phyloP scores from a whole-genome alignment of 2,329 filamentous ascomycete species.

The Alternaria arborescens region DNA sequence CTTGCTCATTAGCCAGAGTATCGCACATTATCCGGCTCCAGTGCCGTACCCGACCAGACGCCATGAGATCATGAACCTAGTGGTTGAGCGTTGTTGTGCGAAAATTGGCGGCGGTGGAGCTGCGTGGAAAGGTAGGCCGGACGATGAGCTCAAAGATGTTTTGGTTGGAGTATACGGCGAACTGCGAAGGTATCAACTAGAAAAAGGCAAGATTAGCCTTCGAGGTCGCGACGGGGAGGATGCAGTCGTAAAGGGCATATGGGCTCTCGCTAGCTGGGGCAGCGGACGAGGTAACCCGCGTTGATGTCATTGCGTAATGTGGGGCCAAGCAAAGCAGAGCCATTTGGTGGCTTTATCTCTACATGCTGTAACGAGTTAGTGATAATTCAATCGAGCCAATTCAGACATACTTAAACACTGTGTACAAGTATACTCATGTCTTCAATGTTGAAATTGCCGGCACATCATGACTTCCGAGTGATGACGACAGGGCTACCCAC shows the following conservation, averaged over 20 bases:
- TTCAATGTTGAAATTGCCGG: neutral
- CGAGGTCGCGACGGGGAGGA: conserved; percentile 39
- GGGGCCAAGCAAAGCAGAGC: neutral
- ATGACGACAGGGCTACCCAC: neutral
- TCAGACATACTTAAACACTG: neutral
- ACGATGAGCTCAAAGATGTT: conserved; percentile 34
- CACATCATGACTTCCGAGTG: neutral
- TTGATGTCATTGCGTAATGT: neutral
- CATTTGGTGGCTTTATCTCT: neutral
- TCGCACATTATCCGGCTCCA: conserved; percentile 27
- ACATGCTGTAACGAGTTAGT: neutral
- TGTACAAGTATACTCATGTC: neutral
- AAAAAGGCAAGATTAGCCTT: conserved; percentile 36
- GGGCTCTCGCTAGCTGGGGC: conserved; percentile 50
- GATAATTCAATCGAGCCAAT: neutral
- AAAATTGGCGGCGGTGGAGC: conserved; percentile 26
- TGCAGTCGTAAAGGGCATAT: conserved; percentile 56
- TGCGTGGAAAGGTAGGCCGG: conserved; percentile 28
- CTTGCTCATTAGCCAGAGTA: conserved; percentile 41
- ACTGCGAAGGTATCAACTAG: conserved; percentile 34
- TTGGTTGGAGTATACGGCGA: conserved; percentile 40
- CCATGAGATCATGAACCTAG: conserved; percentile 37
- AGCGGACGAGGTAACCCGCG: neutral
- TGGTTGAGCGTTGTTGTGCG: conserved; percentile 39
- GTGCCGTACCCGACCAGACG: conserved; percentile 19